These are phyloP conservation scores for Lobosporangium transversale DNA, from an alignment of 192 early-diverging fungal genomes.

Conservation along the genomic window DNA sequence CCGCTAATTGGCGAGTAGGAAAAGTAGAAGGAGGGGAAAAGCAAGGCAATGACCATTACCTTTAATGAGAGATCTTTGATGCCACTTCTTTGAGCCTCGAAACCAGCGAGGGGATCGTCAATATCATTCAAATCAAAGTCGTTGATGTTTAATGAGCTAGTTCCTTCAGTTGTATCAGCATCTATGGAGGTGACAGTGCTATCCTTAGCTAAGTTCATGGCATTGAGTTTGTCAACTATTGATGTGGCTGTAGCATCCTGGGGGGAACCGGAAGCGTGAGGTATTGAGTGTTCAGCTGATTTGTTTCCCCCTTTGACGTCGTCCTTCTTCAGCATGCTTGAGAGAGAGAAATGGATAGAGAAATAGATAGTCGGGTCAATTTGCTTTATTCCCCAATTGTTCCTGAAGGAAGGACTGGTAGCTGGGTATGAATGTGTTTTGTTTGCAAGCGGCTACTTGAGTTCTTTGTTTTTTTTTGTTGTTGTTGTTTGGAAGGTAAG, in stretches of 20 bases:
- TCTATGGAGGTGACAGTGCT: not conserved
- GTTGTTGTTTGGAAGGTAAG: too few relatives aligned
- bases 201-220: conserved; percentile 10
- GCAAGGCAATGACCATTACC: too few relatives aligned
- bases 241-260: too few relatives aligned
- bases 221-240: conserved; percentile 22
- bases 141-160: conserved; percentile 3
- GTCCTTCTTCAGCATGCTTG: conserved; percentile 47
- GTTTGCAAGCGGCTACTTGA: too few relatives aligned
- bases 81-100: conserved; percentile 51
- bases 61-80: conserved; percentile 49
- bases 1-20: too few relatives aligned
- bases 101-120: conserved; percentile 49
- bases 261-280: not conserved
- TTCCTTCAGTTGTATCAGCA: not conserved
- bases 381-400: too few relatives aligned
- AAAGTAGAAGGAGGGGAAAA: too few relatives aligned
- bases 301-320: conserved; percentile 37
- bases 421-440: not conserved
- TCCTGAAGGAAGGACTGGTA: not conserved
- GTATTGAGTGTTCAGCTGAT: conserved; percentile 41
- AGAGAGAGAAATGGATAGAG: not conserved
- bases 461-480: too few relatives aligned
- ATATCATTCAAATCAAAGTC: conserved; percentile 51
- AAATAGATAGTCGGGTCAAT: too few relatives aligned